Conservation (phyloP, 2,329 filamentous ascomycete species). For the Phialocephala subalpina region DNA sequence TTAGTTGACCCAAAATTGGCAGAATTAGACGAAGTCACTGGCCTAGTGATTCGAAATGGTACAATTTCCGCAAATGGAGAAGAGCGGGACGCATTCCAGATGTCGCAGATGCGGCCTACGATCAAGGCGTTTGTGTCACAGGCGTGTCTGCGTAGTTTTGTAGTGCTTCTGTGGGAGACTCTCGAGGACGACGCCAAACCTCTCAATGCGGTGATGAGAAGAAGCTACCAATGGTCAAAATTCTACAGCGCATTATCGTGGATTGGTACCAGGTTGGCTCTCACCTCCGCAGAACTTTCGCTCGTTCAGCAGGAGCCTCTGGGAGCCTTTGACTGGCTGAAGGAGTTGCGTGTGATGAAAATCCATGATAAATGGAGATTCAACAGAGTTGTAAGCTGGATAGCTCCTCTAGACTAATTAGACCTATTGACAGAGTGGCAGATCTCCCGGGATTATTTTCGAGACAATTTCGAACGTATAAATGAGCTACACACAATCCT, state of each 20-base stretch:
- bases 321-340: conserved; percentile 43
- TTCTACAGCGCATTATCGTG: conserved; percentile 41
- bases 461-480: conserved; percentile 7
- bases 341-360: conserved; percentile 40
- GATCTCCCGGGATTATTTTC: background rate
- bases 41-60: conserved; percentile 53
- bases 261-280: conserved; percentile 37
- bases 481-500: conserved; percentile 7
- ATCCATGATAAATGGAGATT: conserved; percentile 39
- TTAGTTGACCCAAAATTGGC: conserved; percentile 32
- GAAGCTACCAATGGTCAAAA: conserved; percentile 40
- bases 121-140: conserved; percentile 39
- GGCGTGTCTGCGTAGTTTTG: conserved; percentile 41
- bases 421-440: background rate
- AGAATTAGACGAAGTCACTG: conserved; percentile 42
- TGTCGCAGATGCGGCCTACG: conserved; percentile 41
- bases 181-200: conserved; percentile 41
- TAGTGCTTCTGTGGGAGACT: conserved; percentile 43
- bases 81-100: conserved; percentile 53
- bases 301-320: conserved; percentile 37
- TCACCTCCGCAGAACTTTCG: conserved; percentile 31
- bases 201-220: conserved; percentile 42
- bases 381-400: conserved; percentile 35
- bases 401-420: background rate
- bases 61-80: conserved; percentile 51